Evolutionary conservation across 768 basidiomycete genomes (phyloP), one percentile per base, ranked within the genome.

Genomic region (Terana coerulea): DNA sequence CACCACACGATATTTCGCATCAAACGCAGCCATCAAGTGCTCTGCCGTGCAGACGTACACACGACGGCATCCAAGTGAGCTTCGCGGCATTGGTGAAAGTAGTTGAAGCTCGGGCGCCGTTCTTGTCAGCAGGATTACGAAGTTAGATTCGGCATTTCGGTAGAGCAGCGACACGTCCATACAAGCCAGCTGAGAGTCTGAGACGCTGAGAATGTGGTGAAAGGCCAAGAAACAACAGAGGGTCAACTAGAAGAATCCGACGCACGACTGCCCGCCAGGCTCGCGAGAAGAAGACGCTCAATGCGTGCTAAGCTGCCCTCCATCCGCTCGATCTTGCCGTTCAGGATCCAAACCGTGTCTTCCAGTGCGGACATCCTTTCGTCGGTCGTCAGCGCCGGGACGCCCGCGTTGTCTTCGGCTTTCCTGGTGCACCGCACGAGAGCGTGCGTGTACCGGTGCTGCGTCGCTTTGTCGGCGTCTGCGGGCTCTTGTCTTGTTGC

Each of bases 391-490:
- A 57, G 28, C 11, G 49, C 50, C 9, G 30, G 30, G 15, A 56
- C 58, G 46, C 53, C 51, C n/a, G 58, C 49, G 9, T 57, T 56
- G 3, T 36, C 30, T 2, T 53, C 51, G 14, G 33, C 41, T 26
- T 54, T 53, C 12, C 33, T 19, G 8, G 53, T 49, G 39, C 53
- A 54, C 14, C 62, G 42, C 40, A 61, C 62, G 2, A 65, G 44
- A 30, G 62, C 55, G 30, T 65, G 64, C 21, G 53, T 34, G 15
- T 59, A 45, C 22, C 49, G 54, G 42, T 61, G 57, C 29, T 60
- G 58, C 42, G 47, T 46, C 15, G 8, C 12, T 10, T 36, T 29
- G 17, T 31, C 33, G 24, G 47, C 39, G 15, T 52, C 44, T 11
- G 51, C 22, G 8, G 55, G 40, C 9, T 57, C 53, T 15, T n/a